Base-by-base conservation (phyloP, 2,329 filamentous ascomycete species). In the Didymella keratinophila region DNA sequence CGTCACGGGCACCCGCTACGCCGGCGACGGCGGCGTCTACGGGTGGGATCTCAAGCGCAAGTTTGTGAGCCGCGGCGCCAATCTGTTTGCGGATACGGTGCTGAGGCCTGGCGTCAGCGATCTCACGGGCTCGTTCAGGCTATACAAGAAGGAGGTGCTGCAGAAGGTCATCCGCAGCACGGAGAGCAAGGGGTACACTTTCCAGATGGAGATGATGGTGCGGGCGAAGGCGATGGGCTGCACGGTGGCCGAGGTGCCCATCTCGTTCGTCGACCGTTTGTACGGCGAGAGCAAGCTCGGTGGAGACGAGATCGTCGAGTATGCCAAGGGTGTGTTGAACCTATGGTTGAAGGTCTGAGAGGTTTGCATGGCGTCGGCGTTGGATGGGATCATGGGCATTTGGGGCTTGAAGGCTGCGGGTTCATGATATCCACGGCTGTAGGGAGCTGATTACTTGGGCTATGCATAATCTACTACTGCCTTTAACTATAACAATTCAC, bases 181-280 rank as follows among this genome's bases (percentile, higher is more conserved):
- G 9, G 90, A 97, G 84, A 95, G 92, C 76, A 97, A 98, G 82
- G 95, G 95, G 2, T 99, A 98, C 78, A 94, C 91, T 39, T 99
- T 99, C 84, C 95, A 99, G 87, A 99, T 99, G 95, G 94, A 97
- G 84, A 90, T 99, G 88, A 98, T 97, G 89, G 94, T 98, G 9
- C 86, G 93, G 62, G 95, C 95, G 32, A 97, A 97, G 86, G 91
- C 90, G 16, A 93, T 97, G 91, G 94, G 95, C 1, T 96, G 87
- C 81, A 91, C 89, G 36, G 94, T 99, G 30, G 92, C 91, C 16
- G 95, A 99, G 83, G 94, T 97, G 61, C 95, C 95, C 12, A 99
- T 99, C 68, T 91, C 87, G 23, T 99, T 99, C 77, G 95, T 71
- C 39, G 96, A 99, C 78, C 87, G 95, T 56, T 79, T 99, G 45